Base-by-base conservation (phyloP, 2,329 filamentous ascomycete genomes). In the Trichoderma sp. region DNA sequence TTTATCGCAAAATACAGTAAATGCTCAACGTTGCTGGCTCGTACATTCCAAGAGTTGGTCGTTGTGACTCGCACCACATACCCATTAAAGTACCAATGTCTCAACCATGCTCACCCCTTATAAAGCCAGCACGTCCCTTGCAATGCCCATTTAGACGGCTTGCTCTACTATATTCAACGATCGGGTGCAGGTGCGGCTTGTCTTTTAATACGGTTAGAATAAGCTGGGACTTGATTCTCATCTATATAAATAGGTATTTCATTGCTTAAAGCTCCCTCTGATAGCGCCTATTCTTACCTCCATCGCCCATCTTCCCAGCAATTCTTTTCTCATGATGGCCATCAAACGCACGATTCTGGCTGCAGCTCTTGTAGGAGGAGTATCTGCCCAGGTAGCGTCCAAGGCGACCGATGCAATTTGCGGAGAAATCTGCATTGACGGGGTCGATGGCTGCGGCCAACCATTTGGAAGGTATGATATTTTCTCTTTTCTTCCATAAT, bases 381-480 rank as follows among this genome's bases (percentile, higher is more conserved):
- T 37, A 24, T 24, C 35, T 11, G 52, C 52, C 2, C 29, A 47
- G 3, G 60, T 27, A 3, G 14, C 35, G 33, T 8, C 19, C 43
- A 24, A 52, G 21, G 24, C 58, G 8, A 43, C 60, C 0, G 4
- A n/a, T 2, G 3, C 19, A 74, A 68, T 35, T 24, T 61, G 49
- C 59, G 56, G 1, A 6, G 53, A 29, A 5, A 67, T 78, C 27
- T 79, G 78, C 59, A 47, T 79, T 40, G 73, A 78, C 7, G 74
- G 64, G 31, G 68, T 77, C 8, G 77, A 75, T 57, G 72, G 75
- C 0, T 80, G 78, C 55, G 73, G 73, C 19, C 19, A 71, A 5
- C 47, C 21, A 8, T 79, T 71, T 37, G 77, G 76, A 76, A 74
- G 70, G 78, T 78, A 71, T 72, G 73, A 11, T 2, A 16, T 11